These are phyloP conservation scores for Begonia peltatifolia DNA, from an alignment of 306 rosid genomes.

Conservation along the genomic window DNA sequence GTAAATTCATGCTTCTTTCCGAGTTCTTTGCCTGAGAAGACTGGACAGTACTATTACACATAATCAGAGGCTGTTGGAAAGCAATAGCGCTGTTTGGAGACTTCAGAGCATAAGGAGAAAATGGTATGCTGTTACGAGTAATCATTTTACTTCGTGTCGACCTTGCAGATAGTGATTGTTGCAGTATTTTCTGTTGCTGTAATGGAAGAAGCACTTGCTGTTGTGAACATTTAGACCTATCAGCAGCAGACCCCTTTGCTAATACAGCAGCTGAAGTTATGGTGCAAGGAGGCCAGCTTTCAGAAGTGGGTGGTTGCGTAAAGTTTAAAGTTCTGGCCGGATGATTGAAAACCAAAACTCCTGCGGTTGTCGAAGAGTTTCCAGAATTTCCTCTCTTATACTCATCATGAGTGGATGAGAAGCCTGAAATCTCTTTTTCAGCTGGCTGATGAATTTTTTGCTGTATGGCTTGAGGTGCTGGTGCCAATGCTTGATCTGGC, in stretches of 20 bases:
- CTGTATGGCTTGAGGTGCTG: slow-evolving; percentile 24
- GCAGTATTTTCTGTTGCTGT: slow-evolving; percentile 35
- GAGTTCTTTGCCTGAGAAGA: slow-evolving; percentile 26
- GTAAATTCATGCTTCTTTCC: slow-evolving; percentile 21
- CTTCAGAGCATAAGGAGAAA: slow-evolving; percentile 15
- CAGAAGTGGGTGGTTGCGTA: slow-evolving; percentile 24
- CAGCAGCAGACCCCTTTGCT: slow-evolving; percentile 22
- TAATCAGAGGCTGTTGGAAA: slow-evolving; percentile 26
- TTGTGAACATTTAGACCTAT: slow-evolving; percentile 33
- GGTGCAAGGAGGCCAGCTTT: slow-evolving; percentile 34
- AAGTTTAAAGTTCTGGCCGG: slow-evolving; percentile 51
- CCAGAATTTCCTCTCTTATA: slow-evolving; percentile 27
- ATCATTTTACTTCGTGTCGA: slow-evolving; percentile 15
- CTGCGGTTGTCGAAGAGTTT: slow-evolving; percentile 12
- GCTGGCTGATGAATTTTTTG: slow-evolving; percentile 28
- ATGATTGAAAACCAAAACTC: slow-evolving; percentile 53
- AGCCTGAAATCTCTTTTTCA: slow-evolving; percentile 28
- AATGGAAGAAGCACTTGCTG: slow-evolving; percentile 31
- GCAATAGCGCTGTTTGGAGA: slow-evolving; percentile 24
- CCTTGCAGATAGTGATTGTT: slow-evolving; percentile 30
- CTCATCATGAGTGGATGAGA: slow-evolving; percentile 26
- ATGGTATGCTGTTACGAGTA: slow-evolving; percentile 9
- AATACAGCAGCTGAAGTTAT: slow-evolving; percentile 20
- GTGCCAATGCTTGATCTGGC: slow-evolving; percentile 33
- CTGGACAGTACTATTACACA: slow-evolving; percentile 25